Conservation (phyloP, 805 yeast species). For the Komagataella ulmi region DNA sequence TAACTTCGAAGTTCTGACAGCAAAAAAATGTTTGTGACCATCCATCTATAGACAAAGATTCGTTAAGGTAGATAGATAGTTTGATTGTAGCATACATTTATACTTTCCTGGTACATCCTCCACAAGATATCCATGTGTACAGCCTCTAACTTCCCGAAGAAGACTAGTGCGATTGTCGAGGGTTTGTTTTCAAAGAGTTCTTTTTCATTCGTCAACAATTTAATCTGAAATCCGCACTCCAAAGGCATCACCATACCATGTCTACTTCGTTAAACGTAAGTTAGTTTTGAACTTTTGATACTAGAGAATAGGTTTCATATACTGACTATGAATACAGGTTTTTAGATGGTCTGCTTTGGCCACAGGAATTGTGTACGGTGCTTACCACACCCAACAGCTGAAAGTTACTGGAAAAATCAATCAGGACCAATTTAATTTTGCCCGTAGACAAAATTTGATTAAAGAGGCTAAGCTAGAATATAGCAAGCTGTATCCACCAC, state of each 20-base stretch:
- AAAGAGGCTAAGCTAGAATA: conserved; percentile 83
- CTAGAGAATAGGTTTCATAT: neutral
- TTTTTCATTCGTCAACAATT: neutral
- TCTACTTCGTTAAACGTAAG: neutral
- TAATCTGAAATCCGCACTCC: neutral
- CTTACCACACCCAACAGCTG: conserved; percentile 64
- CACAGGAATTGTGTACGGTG: conserved; percentile 82
- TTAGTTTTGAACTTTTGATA: neutral
- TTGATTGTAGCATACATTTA: too few species aligned
- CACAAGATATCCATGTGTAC: neutral
- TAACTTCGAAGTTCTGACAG: too few species aligned
- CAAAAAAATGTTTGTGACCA: too few species aligned
- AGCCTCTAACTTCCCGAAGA: neutral
- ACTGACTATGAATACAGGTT: conserved; percentile 28
- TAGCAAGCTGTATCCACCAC: conserved; percentile 45
- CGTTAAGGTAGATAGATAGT: too few species aligned
- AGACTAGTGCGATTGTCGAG: neutral
- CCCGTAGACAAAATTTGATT: conserved; percentile 61
- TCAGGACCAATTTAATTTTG: conserved; percentile 44
- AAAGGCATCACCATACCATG: neutral
- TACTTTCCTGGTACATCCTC: too few species aligned
- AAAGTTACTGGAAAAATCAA: conserved; percentile 45
- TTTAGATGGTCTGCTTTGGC: conserved; percentile 88
- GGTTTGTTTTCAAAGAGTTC: neutral
- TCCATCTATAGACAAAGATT: too few species aligned